Conservation (phyloP, 805 yeast genomes). For the Tetrapisispora phaffii region DNA sequence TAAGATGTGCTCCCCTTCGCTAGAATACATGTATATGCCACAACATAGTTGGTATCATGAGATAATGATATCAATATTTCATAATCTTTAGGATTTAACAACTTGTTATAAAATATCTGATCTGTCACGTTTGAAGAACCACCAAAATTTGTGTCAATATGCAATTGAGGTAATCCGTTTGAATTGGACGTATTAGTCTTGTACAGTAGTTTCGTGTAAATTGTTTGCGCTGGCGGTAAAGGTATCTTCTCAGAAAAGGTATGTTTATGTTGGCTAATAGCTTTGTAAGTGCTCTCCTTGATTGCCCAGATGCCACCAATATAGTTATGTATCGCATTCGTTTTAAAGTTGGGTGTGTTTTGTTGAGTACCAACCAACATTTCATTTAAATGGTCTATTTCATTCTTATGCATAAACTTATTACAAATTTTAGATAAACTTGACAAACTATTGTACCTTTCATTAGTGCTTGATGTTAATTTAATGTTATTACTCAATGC, state of each 20-base stretch:
- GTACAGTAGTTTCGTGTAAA: conserved; percentile 20
- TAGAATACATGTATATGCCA: conserved; percentile 11
- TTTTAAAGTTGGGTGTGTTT: not conserved
- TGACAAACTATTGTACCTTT: not conserved
- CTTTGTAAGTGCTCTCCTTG: conserved; percentile 23
- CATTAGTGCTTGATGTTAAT: too few relatives aligned
- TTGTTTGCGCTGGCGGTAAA: conserved; percentile 23
- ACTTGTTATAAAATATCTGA: conserved; percentile 8
- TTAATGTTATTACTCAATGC: not conserved
- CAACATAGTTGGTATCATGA: conserved; percentile 25
- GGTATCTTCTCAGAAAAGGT: conserved; percentile 7
- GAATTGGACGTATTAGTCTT: conserved; percentile 11
- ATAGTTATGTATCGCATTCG: conserved; percentile 6
- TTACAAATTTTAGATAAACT: conserved; percentile 11
- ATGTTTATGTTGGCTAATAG: conserved; percentile 7
- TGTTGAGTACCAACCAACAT: not conserved
- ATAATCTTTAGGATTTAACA: conserved; percentile 6
- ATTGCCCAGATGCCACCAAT: conserved; percentile 28
- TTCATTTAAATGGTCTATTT: conserved; percentile 8
- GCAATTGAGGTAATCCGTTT: conserved; percentile 14
- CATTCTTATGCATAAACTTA: conserved; percentile 24
- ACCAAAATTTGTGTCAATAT: conserved; percentile 5
- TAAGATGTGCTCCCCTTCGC: not conserved
- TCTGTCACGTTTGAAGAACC: conserved; percentile 4
- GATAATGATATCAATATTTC: conserved; percentile 19